A percentile compares a stretch with the other conserved stretches of the same genome.
Conservation (phyloP, 2,329 filamentous ascomycete genomes). For the Apiospora saccharicola region DNA sequence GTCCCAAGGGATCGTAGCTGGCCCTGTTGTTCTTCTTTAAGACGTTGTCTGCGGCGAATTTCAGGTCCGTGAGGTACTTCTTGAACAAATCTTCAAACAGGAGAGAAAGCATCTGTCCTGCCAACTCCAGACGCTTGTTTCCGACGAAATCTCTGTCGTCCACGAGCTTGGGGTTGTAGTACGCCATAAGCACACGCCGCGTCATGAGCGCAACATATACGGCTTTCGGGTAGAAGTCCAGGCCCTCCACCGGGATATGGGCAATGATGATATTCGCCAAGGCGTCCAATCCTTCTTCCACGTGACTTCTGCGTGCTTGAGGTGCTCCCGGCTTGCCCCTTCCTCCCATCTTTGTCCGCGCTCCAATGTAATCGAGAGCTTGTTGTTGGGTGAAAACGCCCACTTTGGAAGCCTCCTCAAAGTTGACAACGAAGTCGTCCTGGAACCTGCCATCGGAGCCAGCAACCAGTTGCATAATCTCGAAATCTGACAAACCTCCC, state of each 20-base stretch:
- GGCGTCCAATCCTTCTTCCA: slow-evolving; percentile 92
- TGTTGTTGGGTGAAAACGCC: slow-evolving; percentile 93
- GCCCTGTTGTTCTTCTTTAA: slow-evolving; percentile 92
- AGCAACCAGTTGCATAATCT: slow-evolving; percentile 90
- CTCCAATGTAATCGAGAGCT: slow-evolving; percentile 90
- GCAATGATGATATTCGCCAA: slow-evolving; percentile 92
- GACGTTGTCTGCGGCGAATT: slow-evolving; percentile 93
- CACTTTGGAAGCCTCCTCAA: slow-evolving; percentile 86
- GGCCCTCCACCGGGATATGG: slow-evolving; percentile 87
- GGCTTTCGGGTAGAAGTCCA: slow-evolving; percentile 97
- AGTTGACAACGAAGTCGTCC: slow-evolving; percentile 94
- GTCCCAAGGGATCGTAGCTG: slow-evolving; percentile 84
- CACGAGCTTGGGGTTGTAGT: slow-evolving; percentile 86
- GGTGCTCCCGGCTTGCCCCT: slow-evolving; percentile 61
- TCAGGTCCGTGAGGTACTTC: slow-evolving; percentile 87
- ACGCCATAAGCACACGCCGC: slow-evolving; percentile 92
- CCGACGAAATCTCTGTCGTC: slow-evolving; percentile 98
- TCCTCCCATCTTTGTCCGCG: slow-evolving; percentile 86
- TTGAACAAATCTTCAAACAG: slow-evolving; percentile 99
- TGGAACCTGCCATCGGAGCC: slow-evolving; percentile 89
- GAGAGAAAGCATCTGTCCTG: slow-evolving; percentile 90
- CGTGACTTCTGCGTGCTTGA: slow-evolving; percentile 75
- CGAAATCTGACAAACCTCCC: slow-evolving; percentile 91
- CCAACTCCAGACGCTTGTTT: slow-evolving; percentile 94
- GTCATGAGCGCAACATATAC: slow-evolving; percentile 98